phyloP scores from a whole-genome alignment of 441 rosid species.

The Gossypium gossypioides region DNA sequence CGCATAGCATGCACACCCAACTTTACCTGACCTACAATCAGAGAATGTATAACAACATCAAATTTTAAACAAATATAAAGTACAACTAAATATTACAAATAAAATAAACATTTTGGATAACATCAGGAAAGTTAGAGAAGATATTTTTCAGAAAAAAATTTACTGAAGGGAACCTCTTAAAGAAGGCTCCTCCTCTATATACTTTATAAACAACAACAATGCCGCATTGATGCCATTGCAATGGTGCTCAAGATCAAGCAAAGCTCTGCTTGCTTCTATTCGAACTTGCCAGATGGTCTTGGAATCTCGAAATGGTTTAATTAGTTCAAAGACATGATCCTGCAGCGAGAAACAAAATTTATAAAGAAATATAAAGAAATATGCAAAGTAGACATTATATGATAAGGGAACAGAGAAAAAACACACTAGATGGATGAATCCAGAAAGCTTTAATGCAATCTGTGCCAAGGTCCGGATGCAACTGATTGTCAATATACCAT shows the following conservation, averaged over 20 bases:
- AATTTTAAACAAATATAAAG: neutral
- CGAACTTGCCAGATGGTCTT: slow-evolving; percentile 65
- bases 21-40: slow-evolving; percentile 4
- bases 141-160: neutral
- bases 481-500: slow-evolving; percentile 82
- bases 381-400: slow-evolving; percentile 11
- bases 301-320: slow-evolving; percentile 59
- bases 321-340: slow-evolving; percentile 72
- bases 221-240: slow-evolving; percentile 75
- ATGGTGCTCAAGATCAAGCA: slow-evolving; percentile 80
- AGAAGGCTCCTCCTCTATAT: slow-evolving; percentile 67
- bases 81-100: neutral
- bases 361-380: slow-evolving; percentile 12
- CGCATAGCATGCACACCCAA: slow-evolving; percentile 31
- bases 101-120: neutral
- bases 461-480: slow-evolving; percentile 85
- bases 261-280: slow-evolving; percentile 77
- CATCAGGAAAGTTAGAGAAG: neutral
- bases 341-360: slow-evolving; percentile 27
- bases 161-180: slow-evolving; percentile 54
- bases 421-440: slow-evolving; percentile 64
- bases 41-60: neutral
- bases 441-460: slow-evolving; percentile 78
- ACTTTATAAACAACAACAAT: slow-evolving; percentile 53
- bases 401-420: slow-evolving; percentile 4